phyloP scores from a whole-genome alignment of 495 filamentous ascomycete genomes.

The Echria macrotheca region DNA sequence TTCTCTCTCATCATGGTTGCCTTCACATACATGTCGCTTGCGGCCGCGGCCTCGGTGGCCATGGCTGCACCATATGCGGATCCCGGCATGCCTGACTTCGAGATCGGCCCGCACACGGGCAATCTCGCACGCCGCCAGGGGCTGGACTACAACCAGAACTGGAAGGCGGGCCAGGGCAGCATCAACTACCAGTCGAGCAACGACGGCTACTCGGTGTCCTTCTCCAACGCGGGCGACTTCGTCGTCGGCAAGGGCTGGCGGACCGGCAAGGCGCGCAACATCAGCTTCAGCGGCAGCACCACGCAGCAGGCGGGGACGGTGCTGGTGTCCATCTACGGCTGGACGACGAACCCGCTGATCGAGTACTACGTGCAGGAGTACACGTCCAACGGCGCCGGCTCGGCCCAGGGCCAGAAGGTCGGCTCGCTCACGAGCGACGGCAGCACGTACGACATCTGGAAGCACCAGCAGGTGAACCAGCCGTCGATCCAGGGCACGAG shows the following conservation, averaged over 20 bases:
- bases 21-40: slow-evolving; percentile 19
- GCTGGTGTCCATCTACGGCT: slow-evolving; percentile 49
- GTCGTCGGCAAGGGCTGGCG: slow-evolving; percentile 57
- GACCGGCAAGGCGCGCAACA: slow-evolving; percentile 42
- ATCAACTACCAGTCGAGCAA: slow-evolving; percentile 24
- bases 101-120: slow-evolving; percentile 15
- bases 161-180: slow-evolving; percentile 28
- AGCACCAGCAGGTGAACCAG: slow-evolving; percentile 46
- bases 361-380: slow-evolving; percentile 62
- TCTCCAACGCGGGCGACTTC: slow-evolving; percentile 48
- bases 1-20: slow-evolving; percentile 25
- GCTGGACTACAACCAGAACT: slow-evolving; percentile 34
- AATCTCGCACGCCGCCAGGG: slow-evolving; percentile 27
- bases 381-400: slow-evolving; percentile 52
- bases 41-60: slow-evolving; percentile 18
- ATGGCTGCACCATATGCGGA: slow-evolving; percentile 14
- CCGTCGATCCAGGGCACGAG: slow-evolving; percentile 52
- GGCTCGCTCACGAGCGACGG: slow-evolving; percentile 53
- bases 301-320: slow-evolving; percentile 17
- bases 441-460: slow-evolving; percentile 53
- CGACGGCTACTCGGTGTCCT: slow-evolving; percentile 32
- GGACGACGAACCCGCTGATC: slow-evolving; percentile 55
- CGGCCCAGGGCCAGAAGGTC: slow-evolving; percentile 35
- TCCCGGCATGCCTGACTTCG: slow-evolving; percentile 25
- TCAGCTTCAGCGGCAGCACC: slow-evolving; percentile 20